Evolutionary conservation across 176 grass and related monocot genomes (phyloP), one percentile per base, ranked within the genome.

Genomic region (Rhynchospora breviuscula): DNA sequence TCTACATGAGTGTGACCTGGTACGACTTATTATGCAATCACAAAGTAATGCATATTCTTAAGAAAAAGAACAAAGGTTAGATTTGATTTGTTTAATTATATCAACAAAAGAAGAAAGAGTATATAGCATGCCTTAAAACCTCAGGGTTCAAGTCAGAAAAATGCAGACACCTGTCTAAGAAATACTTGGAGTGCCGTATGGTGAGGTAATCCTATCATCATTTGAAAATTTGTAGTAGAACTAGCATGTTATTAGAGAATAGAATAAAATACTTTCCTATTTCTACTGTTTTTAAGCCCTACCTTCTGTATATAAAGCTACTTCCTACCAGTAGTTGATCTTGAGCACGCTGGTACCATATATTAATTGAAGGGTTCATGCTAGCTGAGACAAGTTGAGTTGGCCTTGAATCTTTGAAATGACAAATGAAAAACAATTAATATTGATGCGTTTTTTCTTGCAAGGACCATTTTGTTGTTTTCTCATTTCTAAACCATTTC

Each of bases 101-200:
- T 47, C 19, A 89, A 79, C 87, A 94, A 90, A 90, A 88, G 66
- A 98, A 94, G 87, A 91, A 94, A 87, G 90, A 93, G 52, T 98
- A 93, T 75, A 87, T 98, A 85, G 67, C 87, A 19, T 94, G 92
- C 75, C 87, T 94, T 26, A 98, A 94, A 93, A 85, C 90, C 82
- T 90, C 87, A 18, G 84, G 90, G 45, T 88, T 88, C 59, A 65
- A 81, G 31, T 81, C 40, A 3, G 59, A 81, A 63, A 63, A 81
- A 18, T 81, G 79, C 8, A 64, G 44, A 49, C 58, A 62, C 21
- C 4, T 81, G 33, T 81, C 79, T 22, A 81, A 81, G 79, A 81
- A 81, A 13, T 81, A 81, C 59, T 64, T 81, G 35, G 11, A 81
- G 19, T 64, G 79, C 15, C 56, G 78, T 60, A 80, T 63, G 56